Evolutionary conservation across 139 green algal genomes (phyloP), one percentile per base, ranked within the genome.

Genomic region (Volvox africanus): DNA sequence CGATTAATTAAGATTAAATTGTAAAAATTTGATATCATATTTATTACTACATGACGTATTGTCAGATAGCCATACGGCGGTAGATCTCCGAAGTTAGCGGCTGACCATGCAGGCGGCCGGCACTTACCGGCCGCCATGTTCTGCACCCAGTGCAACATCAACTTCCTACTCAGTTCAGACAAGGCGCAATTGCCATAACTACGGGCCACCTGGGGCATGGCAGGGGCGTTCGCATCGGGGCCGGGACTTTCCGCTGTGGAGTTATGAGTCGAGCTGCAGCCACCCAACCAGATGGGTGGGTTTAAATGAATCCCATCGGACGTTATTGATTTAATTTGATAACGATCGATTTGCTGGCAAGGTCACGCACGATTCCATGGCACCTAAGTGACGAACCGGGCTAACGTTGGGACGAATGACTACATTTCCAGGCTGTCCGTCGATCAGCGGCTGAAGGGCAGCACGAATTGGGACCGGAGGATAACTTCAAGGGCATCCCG

Each of bases 51-150:
- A 73, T 79, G 71, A 35, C 30, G 20, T 13, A 12, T 79, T 35
- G 2, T 32, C 35, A 79, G 3, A 30, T 36, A 32, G 32, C 32
- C 22, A 79, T 21, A 33, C 17, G 77, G 12, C 14, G 77, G n/a
- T 35, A 86, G 62, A 88, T 88, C 82, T 67, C 1, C 20, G 50
- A 71, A 13, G 22, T 61, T 19, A 13, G 18, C 30, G 1, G 28
- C 61, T 75, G 24, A 36, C 82, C 33, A 88, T 88, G 82, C 82
- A 88, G 82, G 82, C 82, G 82, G 82, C 82, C 33, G 62, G 62
- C 61, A 65, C 20, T 55, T 35, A 22, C 55, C 81, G 81, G 55
- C 81, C 81, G 61, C 61, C 55, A 32, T 61, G 81, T 33, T 62
- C 33, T 28, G 9, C 65, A 35, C 35, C 62, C 19, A 37, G 82